Percentiles rank a stretch among this genome's conserved stretches.
Evolutionary conservation across 176 grass and related monocot species (phyloP).

Genomic region (Oryza glumipatula): DNA sequence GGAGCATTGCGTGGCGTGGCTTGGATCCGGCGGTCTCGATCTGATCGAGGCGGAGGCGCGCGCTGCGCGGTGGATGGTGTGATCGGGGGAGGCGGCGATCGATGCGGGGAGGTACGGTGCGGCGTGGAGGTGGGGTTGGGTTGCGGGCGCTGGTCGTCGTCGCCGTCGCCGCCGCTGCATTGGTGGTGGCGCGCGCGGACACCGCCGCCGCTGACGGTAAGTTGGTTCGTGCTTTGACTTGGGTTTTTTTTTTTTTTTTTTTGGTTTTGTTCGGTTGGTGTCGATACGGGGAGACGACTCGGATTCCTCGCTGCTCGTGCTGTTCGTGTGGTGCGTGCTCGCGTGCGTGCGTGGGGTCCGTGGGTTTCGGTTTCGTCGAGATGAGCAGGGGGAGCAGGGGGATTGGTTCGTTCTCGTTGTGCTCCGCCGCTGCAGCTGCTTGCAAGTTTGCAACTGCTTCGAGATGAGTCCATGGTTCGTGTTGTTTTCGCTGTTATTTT

Average conservation of each 20-base stretch:
- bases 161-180: constrained; percentile 22
- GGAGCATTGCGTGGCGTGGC: constrained; percentile 15
- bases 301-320: not conserved
- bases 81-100: constrained; percentile 15
- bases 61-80: constrained; percentile 40
- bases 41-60: not conserved
- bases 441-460: not conserved
- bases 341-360: not conserved
- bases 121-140: not conserved
- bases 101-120: constrained; percentile 26
- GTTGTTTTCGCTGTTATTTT: constrained; percentile 10
- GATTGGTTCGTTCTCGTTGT: constrained; percentile 28
- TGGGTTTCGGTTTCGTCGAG: constrained; percentile 1
- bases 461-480: not conserved
- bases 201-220: constrained; percentile 52
- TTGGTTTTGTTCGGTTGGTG: not conserved
- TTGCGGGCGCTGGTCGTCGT: not conserved
- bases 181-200: constrained; percentile 38
- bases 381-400: not conserved
- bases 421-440: not conserved
- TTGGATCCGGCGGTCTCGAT: constrained; percentile 35
- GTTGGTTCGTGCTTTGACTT: not conserved
- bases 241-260: not conserved
- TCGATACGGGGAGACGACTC: not conserved
- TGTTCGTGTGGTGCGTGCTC: not conserved